phyloP scores from a whole-genome alignment of 192 early-diverging fungal species.

The Rhizophagus prolifer region DNA sequence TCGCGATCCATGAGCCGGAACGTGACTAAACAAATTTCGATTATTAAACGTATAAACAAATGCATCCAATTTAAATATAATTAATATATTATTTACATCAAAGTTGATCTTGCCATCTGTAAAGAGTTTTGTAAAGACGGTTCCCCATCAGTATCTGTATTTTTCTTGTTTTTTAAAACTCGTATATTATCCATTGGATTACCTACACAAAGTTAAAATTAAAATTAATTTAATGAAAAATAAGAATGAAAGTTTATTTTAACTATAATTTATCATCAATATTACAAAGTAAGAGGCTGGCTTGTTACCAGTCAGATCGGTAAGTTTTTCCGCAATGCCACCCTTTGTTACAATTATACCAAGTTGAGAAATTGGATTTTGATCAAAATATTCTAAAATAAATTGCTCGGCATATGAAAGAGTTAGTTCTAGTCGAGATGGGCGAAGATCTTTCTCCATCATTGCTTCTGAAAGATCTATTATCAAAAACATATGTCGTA shows the following conservation, averaged over 20 bases:
- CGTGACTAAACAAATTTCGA: constrained; percentile 49
- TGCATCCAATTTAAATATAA: neutral
- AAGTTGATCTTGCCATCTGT: constrained; percentile 72
- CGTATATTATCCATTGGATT: constrained; percentile 80
- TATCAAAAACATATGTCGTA: constrained; percentile 79
- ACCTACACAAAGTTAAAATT: constrained; percentile 28
- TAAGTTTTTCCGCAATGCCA: constrained; percentile 80
- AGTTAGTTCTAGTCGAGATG: constrained; percentile 76
- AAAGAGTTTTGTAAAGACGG: constrained; percentile 92
- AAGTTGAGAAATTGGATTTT: constrained; percentile 91
- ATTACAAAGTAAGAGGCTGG: neutral
- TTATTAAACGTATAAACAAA: neutral
- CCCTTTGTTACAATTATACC: constrained; percentile 82
- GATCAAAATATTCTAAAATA: constrained; percentile 89
- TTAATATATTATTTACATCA: constrained; percentile 43
- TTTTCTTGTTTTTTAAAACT: constrained; percentile 63
- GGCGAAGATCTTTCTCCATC: constrained; percentile 82
- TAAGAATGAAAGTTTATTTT: neutral
- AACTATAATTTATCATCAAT: neutral
- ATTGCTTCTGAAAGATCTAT: constrained; percentile 84
- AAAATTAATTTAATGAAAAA: neutral
- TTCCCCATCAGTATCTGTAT: constrained; percentile 76
- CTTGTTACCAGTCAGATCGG: constrained; percentile 73
- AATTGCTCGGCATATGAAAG: constrained; percentile 68
- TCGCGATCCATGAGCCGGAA: constrained; percentile 86